Base-by-base conservation (phyloP, 441 rosid genomes). In the Erysimum cheiri region DNA sequence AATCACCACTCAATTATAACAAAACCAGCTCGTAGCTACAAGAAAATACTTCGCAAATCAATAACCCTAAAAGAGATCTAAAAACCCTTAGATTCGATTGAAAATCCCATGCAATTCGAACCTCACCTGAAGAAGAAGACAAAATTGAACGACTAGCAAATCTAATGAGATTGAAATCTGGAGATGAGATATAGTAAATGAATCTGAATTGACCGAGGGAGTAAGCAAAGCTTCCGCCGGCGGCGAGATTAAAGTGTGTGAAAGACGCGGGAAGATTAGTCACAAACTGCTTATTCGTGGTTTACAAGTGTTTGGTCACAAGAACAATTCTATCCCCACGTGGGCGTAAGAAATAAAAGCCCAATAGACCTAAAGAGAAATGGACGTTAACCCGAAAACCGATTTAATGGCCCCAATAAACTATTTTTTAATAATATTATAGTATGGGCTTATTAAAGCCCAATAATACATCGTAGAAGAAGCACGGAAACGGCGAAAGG, bases 191-290 rank as follows among this genome's bases (percentile, higher is more conserved):
- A 26, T 15, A 17, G 8, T n/a, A 53, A 41, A 14, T 8, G 50
- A 54, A 49, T 49, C 54, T 47, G 15, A 32, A 31, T 15, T 2
- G 71, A 40, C 56, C 28, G 43, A 62, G 37, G 10, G 52, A 57
- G 48, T 60, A 64, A 41, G 57, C 50, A 50, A 58, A 64, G 69
- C 36, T 59, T 49, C 48, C 53, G 72, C 72, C 79, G 79, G 43
- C 79, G 75, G 67, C 33, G 75, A 69, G 71, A 75, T 8, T 35
- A 43, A 70, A 56, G 71, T 55, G 64, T 41, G 60, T 69, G 67
- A 75, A 75, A 69, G 61, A 64, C 61, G 79, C 79, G 79, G 71
- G 79, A 75, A 75, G 63, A 70, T 57, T 8, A 11, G 62, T 48
- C 31, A 52, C 10, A 28, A 67, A 73, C 49, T 41, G 69, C 32